A percentile compares a stretch with the other conserved stretches of the same genome.
phyloP scores from a whole-genome alignment of 2,329 filamentous ascomycete genomes.

The Dothideomycetes sp. region DNA sequence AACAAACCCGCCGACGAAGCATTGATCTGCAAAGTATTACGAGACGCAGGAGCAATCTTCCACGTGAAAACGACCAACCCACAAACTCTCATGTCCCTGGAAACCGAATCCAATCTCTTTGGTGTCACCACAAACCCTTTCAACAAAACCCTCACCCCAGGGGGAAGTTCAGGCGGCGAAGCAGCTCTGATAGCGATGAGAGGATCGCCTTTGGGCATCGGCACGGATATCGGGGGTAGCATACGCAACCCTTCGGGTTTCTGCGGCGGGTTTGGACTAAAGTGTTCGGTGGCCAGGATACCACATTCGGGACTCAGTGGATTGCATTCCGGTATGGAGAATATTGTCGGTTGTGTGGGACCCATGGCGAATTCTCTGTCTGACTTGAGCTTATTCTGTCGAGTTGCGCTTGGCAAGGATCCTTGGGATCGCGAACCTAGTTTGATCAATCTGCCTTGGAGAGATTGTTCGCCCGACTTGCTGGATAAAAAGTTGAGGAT shows the following conservation, averaged over 20 bases:
- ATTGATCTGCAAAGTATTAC: conserved; percentile 36
- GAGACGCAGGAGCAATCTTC: conserved; percentile 40
- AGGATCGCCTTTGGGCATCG: conserved; percentile 43
- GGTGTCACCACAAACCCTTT: conserved; percentile 43
- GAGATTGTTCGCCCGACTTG: conserved; percentile 23
- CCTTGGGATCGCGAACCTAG: conserved; percentile 52
- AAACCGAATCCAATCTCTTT: conserved; percentile 39
- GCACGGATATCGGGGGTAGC: conserved; percentile 54
- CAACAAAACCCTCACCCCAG: conserved; percentile 39
- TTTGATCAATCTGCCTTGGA: conserved; percentile 51
- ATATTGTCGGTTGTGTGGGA: conserved; percentile 39
- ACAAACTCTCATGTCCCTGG: conserved; percentile 42
- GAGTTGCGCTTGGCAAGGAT: conserved; percentile 39
- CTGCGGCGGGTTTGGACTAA: conserved; percentile 75
- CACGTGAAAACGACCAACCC: conserved; percentile 43
- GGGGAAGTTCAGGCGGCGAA: conserved; percentile 46
- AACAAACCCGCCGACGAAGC: conserved; percentile 46
- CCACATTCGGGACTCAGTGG: conserved; percentile 9
- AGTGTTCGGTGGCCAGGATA: conserved; percentile 42
- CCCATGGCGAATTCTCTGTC: conserved; percentile 46
- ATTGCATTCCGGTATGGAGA: conserved; percentile 11
- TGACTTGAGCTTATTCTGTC: conserved; percentile 46
- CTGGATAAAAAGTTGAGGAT: conserved; percentile 39
- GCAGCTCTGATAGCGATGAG: conserved; percentile 42
- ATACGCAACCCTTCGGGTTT: conserved; percentile 65